A percentile compares a stretch with the other conserved stretches of the same genome.
phyloP scores from a whole-genome alignment of 257 asterid genomes.

The Verbena officinalis region DNA sequence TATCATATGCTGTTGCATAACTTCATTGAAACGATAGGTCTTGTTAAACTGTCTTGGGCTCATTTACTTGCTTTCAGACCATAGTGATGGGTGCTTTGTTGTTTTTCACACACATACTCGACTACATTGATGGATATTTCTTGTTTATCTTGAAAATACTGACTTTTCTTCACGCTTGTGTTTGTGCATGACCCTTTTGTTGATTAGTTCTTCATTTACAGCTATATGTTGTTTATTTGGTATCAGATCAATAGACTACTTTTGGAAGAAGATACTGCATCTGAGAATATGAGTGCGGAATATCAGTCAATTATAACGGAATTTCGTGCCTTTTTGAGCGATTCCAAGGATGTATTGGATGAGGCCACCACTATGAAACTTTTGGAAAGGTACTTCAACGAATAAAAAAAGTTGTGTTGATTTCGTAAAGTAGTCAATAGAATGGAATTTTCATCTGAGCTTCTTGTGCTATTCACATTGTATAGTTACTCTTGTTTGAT shows the following conservation, averaged over 20 bases:
- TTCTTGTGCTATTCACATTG: conserved; percentile 13
- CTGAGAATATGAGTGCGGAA: conserved; percentile 58
- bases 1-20: conserved; percentile 3
- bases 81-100: conserved; percentile 21
- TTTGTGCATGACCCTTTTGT: conserved; percentile 8
- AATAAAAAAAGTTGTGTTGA: background rate
- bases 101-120: background rate
- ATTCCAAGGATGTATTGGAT: conserved; percentile 93
- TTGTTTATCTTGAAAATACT: background rate
- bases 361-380: conserved; percentile 96
- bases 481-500: background rate
- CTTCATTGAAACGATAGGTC: conserved; percentile 22
- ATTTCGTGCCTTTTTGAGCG: conserved; percentile 92
- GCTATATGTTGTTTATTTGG: conserved; percentile 28
- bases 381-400: conserved; percentile 73
- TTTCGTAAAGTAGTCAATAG: conserved; percentile 8
- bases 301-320: conserved; percentile 76
- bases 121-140: background rate
- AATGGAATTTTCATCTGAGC: conserved; percentile 16
- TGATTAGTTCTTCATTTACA: conserved; percentile 8
- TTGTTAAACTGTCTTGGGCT: conserved; percentile 26
- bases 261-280: conserved; percentile 74
- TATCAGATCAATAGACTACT: conserved; percentile 86
- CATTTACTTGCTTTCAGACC: conserved; percentile 10
- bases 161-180: conserved; percentile 2